Base-by-base conservation (phyloP, 495 filamentous ascomycete genomes). In the Hypoxylon rickii region DNA sequence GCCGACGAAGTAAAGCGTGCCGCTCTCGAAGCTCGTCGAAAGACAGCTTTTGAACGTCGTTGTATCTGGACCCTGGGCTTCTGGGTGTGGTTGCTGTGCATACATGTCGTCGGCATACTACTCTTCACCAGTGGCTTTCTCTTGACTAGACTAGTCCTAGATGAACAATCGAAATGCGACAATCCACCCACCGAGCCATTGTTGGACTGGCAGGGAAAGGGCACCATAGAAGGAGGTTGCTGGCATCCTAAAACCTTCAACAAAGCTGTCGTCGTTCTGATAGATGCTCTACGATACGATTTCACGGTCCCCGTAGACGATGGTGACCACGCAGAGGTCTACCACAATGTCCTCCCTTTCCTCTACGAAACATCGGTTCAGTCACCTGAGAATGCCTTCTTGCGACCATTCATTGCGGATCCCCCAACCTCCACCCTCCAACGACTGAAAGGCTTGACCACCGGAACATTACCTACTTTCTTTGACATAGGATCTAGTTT, bases 71-170 rank as follows among this genome's bases (percentile, higher is more conserved):
- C 73, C 7, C 52, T 72, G 11, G 74, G 67, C 36, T 79, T 81
- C 61, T 83, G 79, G 77, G 51, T 69, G 19, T 83, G 79, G 79
- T 61, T 83, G 65, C 64, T 83, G 51, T 73, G 83, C 58, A 75
- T 97, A 17, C 93, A 97, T 66, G 75, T 80, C 54, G 78, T 86
- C 20, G 94, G 91, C 22, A 87, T 97, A 56, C 90, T 87, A 62
- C 87, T 96, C 66, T 98, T 98, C 73, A 93, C 90, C 49, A 90
- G 89, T 69, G 94, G 94, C n/a, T 98, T 98, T 73, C 86, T 98
- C 44, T 83, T 98, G 62, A 96, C 94, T 53, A 82, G 95, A 37
- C 82, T 96, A 58, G 89, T 97, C 37, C 83, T 98, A 32, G 87
- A 92, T 44, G 80, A 92, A 52, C 90, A 90, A 66, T 97, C 94